Conservation (phyloP, 1,139 yeast genomes). For the Geotrichum restrictum region DNA sequence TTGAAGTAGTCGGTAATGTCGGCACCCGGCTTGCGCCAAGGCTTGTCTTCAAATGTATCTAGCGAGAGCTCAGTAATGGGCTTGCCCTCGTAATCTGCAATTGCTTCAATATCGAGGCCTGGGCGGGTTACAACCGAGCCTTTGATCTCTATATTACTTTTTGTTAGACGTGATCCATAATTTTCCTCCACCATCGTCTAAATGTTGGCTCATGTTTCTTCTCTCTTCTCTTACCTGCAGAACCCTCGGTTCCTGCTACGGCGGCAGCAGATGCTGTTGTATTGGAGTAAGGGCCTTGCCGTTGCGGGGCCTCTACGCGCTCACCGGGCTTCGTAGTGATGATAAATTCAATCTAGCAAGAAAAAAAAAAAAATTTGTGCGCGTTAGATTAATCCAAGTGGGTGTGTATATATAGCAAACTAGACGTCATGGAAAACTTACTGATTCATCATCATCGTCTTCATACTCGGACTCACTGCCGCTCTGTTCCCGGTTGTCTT, state of each 20-base stretch:
- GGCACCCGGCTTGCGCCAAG: conserved; percentile 98
- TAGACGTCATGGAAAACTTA: conserved; percentile 18
- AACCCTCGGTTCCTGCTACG: conserved; percentile 25
- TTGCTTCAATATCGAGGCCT: conserved; percentile 69
- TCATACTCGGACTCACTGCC: conserved; percentile 21
- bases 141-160: not conserved
- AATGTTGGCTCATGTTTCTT: conserved; percentile 9
- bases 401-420: not conserved
- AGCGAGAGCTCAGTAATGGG: conserved; percentile 82
- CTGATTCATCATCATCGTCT: conserved; percentile 23
- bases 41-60: conserved; percentile 83
- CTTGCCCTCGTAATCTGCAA: conserved; percentile 76
- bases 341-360: conserved; percentile 51
- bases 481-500: conserved; percentile 6
- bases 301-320: conserved; percentile 37
- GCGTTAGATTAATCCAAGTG: not conserved
- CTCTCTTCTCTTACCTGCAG: too few relatives aligned
- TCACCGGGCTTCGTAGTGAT: conserved; percentile 48
- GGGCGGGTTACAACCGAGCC: conserved; percentile 25
- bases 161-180: too few relatives aligned
- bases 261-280: conserved; percentile 24
- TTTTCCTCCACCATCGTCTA: too few relatives aligned
- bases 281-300: conserved; percentile 30
- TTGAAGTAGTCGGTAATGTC: conserved; percentile 92
- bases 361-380: not conserved